phyloP scores from a whole-genome alignment of 2,329 filamentous ascomycete genomes.

The Ophiostoma novo-ulmi region DNA sequence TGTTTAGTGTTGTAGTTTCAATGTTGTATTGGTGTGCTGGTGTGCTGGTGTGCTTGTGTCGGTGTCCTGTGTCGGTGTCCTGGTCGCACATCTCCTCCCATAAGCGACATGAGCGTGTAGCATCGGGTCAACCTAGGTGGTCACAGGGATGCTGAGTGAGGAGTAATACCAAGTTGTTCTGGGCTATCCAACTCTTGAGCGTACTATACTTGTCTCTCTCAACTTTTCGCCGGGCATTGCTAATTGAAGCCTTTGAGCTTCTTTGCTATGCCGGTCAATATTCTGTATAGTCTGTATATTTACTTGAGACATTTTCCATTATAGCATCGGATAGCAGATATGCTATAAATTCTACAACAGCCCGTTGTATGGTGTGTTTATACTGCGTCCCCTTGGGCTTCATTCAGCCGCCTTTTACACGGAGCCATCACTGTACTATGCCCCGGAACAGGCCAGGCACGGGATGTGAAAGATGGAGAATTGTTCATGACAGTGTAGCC shows the following conservation, averaged over 20 bases:
- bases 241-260: no score
- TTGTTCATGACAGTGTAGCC: not conserved
- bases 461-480: not conserved
- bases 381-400: not conserved
- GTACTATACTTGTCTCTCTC: no score
- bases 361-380: not conserved
- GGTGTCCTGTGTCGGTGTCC: not conserved
- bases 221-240: no score
- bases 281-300: no score
- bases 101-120: conserved; percentile 9
- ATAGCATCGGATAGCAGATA: not conserved
- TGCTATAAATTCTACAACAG: not conserved
- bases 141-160: no score
- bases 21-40: not conserved
- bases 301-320: no score
- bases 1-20: not conserved
- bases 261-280: no score
- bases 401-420: not conserved
- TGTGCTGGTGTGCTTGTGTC: not conserved
- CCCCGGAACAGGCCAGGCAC: not conserved
- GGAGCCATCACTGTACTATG: not conserved
- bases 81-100: not conserved
- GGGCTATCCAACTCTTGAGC: no score
- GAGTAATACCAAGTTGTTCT: no score
- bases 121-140: not conserved